A percentile compares a stretch with the other conserved stretches of the same genome.
Conservation (phyloP, 164 flowering plant species). For the Magnolia sinica region DNA sequence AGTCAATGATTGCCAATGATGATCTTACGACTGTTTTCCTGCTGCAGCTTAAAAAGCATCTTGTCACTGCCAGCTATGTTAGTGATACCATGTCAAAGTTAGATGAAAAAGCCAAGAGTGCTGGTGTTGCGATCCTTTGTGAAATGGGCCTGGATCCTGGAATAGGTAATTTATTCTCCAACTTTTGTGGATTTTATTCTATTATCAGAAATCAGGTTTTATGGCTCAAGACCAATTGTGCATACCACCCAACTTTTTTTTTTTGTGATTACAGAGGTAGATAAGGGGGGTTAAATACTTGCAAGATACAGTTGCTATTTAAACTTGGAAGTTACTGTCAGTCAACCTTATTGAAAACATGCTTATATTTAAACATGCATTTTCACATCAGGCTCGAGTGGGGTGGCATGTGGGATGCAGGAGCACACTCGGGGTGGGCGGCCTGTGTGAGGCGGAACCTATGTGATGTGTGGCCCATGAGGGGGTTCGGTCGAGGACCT, state of each 20-base stretch:
- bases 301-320: background rate
- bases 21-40: background rate
- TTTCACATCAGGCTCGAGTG: no score
- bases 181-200: background rate
- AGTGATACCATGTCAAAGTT: conserved; percentile 69
- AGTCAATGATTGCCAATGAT: background rate
- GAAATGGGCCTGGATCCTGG: conserved; percentile 99
- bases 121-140: conserved; percentile 85
- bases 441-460: no score
- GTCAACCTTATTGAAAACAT: background rate
- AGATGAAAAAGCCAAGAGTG: conserved; percentile 60
- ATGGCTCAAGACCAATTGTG: background rate
- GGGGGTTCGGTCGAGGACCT: no score
- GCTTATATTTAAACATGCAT: no score
- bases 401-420: no score
- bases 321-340: background rate
- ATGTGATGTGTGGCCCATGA: no score
- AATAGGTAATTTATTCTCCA: conserved; percentile 55
- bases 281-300: background rate
- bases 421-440: no score
- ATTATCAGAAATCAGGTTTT: background rate
- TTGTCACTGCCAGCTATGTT: conserved; percentile 95
- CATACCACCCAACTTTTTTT: background rate
- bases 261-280: background rate
- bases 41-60: conserved; percentile 80